Base-by-base conservation (phyloP, 441 rosid species). In the Monsonia emarginata region DNA sequence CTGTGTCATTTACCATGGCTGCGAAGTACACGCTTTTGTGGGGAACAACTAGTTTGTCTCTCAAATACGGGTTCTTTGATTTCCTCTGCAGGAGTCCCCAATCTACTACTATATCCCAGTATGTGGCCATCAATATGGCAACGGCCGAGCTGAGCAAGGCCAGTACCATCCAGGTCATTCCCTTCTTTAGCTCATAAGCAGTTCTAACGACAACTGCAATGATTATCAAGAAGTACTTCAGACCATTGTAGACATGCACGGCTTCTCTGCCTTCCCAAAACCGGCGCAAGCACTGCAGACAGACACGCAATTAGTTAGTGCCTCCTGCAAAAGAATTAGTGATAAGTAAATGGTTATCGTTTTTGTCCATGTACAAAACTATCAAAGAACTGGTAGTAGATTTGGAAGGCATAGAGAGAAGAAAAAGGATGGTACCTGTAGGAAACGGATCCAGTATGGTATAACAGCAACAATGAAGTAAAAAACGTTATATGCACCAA, bases 391-490 rank as follows among this genome's bases (percentile, higher is more conserved):
- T 5, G 9, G 9, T 0, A n/a, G 11, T 36, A 36, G 44, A 36
- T 36, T 36, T 36, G 44, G 84, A 32, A 32, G 36, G 36, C 4
- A 9, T 9, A 3, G 36, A 32, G 5, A 3, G 36, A 32, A 4
- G 8, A n/a, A n/a, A n/a, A n/a, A n/a, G n/a, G n/a, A n/a, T n/a
- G 44, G 11, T 36, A 88, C 97, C 90, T 89, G 96, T 66, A 86
- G 79, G 36, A 87, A 76, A 19, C 95, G 94, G 71, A 84, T 34
- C 96, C 90, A 87, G 60, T 85, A 86, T 42, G 97, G 97, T 57
- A 91, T 63, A 38, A 87, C 74, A 13, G 92, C 90, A 1, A 89
- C 82, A 0, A 76, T 63, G 27, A 87, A 70, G 68, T 80, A 84
- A 58, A 89, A 80, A 31, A 38, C 60, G 30, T 81, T 67, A 14